phyloP scores from a whole-genome alignment of 2,329 filamentous ascomycete genomes.

The Fusarium albosuccineum region DNA sequence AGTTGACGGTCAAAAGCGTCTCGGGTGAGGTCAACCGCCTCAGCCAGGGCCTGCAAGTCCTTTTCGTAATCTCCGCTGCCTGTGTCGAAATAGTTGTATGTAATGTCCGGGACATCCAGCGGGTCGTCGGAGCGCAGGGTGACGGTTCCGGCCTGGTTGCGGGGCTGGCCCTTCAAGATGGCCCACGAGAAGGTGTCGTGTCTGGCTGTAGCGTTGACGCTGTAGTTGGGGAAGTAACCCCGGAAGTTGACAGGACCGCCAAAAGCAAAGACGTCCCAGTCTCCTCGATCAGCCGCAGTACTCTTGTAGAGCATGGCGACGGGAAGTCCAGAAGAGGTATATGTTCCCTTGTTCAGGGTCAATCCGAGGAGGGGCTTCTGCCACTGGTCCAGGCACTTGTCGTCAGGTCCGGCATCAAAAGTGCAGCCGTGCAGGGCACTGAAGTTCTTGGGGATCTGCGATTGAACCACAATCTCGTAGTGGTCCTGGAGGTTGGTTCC shows the following conservation, averaged over 20 bases:
- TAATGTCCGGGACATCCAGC: neutral
- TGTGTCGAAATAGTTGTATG: neutral
- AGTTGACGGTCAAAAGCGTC: neutral
- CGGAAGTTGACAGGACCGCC: neutral
- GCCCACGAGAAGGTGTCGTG: neutral
- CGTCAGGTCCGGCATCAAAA: neutral
- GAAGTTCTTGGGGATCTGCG: neutral
- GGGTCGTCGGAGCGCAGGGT: neutral
- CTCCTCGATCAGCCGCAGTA: neutral
- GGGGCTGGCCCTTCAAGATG: constrained; percentile 1
- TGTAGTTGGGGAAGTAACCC: neutral
- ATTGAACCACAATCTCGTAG: constrained; percentile 52
- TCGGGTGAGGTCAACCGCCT: neutral
- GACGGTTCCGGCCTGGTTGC: neutral
- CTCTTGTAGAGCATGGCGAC: neutral
- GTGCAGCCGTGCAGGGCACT: neutral
- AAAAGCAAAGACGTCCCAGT: neutral
- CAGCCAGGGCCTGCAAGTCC: neutral
- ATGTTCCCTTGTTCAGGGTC: neutral
- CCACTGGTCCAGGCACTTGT: neutral
- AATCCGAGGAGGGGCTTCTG: neutral
- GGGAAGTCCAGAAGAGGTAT: neutral
- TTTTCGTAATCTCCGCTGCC: neutral
- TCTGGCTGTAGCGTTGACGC: neutral
- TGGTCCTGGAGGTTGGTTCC: constrained; percentile 72